Base-by-base conservation (phyloP, 2,329 filamentous ascomycete genomes). In the Pseudogymnoascus sp. region DNA sequence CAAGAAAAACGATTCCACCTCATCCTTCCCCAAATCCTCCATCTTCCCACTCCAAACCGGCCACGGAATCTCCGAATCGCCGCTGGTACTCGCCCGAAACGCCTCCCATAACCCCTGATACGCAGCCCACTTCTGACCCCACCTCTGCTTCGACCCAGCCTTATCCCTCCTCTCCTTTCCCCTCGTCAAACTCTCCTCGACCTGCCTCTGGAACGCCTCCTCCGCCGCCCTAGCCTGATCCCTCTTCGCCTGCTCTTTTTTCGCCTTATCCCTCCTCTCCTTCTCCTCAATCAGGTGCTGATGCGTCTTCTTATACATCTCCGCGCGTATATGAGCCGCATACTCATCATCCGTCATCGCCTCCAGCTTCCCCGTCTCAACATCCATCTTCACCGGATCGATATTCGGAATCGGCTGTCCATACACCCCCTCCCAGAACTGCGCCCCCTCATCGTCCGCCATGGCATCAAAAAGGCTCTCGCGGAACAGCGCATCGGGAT, bases 271-370 rank as follows among this genome's bases (percentile, higher is more conserved):
- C 62, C 84, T 78, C 50, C 82, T 77, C 63, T 85, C 86, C 63
- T 88, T 82, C 74, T 94, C 91, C 70, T 94, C 89, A 0, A 93
- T 74, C 61, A 95, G 77, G 21, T 93, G 90, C 67, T 93, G 88
- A 72, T 96, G 86, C 62, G 90, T 95, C 77, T 91, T 92, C 79
- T 97, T 92, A 88, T 92, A 99, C 94, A 99, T 97, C 75, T 86
- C 87, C 61, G 83, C 82, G 16, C 93, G 85, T 40, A 99, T 93
- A 73, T 92, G 89, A 1, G 86, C 80, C 0, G 91, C 89, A 73
- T 97, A 99, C 74, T 97, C 90, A 28, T 97, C 92, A 69, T 97
- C 94, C 7, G 81, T 86, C 93, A 97, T 97, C 66, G 81, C 82
- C 75, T 96, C 91, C 11, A 96, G 79, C 70, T 86, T 75, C 66